Conservation (phyloP, 352 stramenopile genomes). For the Phytophthora sansomeana region DNA sequence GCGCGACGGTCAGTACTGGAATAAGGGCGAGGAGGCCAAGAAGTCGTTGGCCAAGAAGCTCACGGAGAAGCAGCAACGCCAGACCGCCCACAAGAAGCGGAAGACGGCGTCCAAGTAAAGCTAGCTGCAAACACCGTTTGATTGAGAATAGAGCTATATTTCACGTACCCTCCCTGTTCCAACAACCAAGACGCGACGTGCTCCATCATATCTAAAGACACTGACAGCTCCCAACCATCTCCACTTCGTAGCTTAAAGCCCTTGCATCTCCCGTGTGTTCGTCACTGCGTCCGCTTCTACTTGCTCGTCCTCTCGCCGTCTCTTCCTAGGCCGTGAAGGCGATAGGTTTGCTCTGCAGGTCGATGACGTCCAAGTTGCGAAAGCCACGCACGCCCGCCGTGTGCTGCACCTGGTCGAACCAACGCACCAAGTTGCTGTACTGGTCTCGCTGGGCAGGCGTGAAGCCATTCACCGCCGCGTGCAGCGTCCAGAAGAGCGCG, state of each 20-base stretch:
- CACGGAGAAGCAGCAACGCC: conserved; percentile 65
- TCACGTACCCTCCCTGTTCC: not conserved
- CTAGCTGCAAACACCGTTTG: conserved; percentile 1
- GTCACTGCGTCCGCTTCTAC: not conserved
- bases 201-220: conserved; percentile 4
- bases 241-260: not conserved
- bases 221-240: not conserved
- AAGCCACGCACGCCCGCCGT: conserved; percentile 85
- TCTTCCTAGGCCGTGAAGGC: conserved; percentile 74
- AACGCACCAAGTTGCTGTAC: conserved; percentile 72
- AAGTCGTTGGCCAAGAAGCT: conserved; percentile 83
- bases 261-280: not conserved
- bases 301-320: conserved; percentile 10
- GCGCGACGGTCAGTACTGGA: conserved; percentile 88
- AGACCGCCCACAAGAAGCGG: conserved; percentile 56
- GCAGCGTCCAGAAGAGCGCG: conserved; percentile 75
- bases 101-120: conserved; percentile 44
- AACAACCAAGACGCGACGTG: not conserved
- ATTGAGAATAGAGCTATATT: conserved; percentile 42
- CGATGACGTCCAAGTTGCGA: conserved; percentile 73
- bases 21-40: conserved; percentile 89
- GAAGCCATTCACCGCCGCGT: conserved; percentile 52
- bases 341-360: conserved; percentile 54
- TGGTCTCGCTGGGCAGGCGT: conserved; percentile 49
- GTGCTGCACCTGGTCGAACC: conserved; percentile 90